These are phyloP conservation scores for Pistacia atlantica DNA, from an alignment of 345 rosid genomes.

Conservation along the genomic window DNA sequence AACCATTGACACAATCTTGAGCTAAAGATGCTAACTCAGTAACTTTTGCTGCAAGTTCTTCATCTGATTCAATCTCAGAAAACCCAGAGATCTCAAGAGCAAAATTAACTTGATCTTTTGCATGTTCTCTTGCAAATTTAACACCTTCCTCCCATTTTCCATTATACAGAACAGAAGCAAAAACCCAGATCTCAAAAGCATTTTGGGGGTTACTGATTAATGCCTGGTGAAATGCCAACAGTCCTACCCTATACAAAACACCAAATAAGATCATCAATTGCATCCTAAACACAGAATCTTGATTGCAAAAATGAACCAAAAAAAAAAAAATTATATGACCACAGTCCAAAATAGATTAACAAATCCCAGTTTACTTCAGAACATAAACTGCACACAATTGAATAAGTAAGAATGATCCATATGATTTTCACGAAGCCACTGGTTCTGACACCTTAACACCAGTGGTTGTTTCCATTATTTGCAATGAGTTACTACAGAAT, in stretches of 20 bases:
- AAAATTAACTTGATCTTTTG: conserved; percentile 37
- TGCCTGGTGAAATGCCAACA: conserved; percentile 87
- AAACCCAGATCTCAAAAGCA: conserved; percentile 58
- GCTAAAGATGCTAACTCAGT: conserved; percentile 51
- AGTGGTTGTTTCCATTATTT: not conserved
- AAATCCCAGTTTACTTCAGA: not conserved
- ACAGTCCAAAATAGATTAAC: not conserved
- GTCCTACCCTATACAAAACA: conserved; percentile 63
- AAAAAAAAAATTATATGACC: not conserved
- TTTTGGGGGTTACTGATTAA: conserved; percentile 76
- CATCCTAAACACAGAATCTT: conserved; percentile 8
- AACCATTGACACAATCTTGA: conserved; percentile 47
- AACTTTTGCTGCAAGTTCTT: conserved; percentile 61
- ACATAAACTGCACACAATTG: not conserved
- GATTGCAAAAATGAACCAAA: not conserved
- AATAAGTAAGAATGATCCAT: conserved; percentile 3
- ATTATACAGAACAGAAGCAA: conserved; percentile 71
- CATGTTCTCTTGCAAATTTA: conserved; percentile 56
- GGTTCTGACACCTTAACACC: not conserved
- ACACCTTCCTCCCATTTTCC: conserved; percentile 75
- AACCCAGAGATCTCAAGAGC: conserved; percentile 62
- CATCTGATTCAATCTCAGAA: conserved; percentile 51
- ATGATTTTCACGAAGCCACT: not conserved
- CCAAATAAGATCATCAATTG: conserved; percentile 21
- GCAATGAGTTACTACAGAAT: not conserved